These are phyloP conservation scores for Gracilaria vermiculophylla DNA, from an alignment of 23 red algal genomes.

Conservation along the genomic window DNA sequence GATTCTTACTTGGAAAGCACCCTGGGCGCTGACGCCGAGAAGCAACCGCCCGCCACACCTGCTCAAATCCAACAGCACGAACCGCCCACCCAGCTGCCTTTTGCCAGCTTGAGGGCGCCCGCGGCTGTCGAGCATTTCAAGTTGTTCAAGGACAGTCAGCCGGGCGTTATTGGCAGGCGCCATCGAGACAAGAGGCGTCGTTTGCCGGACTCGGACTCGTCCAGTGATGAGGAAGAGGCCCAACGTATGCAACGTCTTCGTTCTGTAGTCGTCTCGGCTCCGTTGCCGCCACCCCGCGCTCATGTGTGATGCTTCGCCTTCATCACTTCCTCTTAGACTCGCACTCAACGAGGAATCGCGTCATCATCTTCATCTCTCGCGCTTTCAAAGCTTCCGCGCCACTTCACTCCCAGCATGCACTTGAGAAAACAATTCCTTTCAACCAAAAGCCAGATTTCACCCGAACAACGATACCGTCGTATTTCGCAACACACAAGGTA, in stretches of 20 bases:
- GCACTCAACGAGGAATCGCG: no score
- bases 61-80: neutral
- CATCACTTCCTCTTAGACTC: no score
- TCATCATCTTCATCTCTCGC: no score
- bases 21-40: neutral
- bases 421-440: no score
- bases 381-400: no score
- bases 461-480: no score
- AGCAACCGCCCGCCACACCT: neutral
- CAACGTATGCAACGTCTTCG: slow-evolving; percentile 27
- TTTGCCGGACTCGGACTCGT: slow-evolving; percentile 2
- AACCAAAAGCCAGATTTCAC: no score
- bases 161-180: slow-evolving; percentile 31
- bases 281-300: neutral
- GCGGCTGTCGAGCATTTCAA: slow-evolving; percentile 13
- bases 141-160: slow-evolving; percentile 28
- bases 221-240: slow-evolving; percentile 14
- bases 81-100: neutral
- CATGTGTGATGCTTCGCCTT: neutral
- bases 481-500: no score
- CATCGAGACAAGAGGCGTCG: slow-evolving; percentile 46
- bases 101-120: neutral
- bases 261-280: slow-evolving; percentile 12
- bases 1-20: slow-evolving; percentile 39
- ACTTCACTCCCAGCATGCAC: no score